These are phyloP conservation scores for Stephanocyclus meneghinianus DNA, from an alignment of 352 stramenopile species.

Conservation along the genomic window DNA sequence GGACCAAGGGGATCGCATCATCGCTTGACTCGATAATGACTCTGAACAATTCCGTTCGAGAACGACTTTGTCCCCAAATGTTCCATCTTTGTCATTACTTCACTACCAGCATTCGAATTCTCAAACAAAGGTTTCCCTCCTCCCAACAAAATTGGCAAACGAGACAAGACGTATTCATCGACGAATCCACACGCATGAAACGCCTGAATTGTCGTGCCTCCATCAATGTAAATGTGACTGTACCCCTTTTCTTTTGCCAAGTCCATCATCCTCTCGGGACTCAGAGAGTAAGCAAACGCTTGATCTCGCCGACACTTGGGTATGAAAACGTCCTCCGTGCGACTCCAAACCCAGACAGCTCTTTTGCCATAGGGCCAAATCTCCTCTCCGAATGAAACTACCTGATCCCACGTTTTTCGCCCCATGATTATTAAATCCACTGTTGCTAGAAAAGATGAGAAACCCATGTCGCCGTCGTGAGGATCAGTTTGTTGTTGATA, in stretches of 20 bases:
- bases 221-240: slow-evolving; percentile 54
- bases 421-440: slow-evolving; percentile 63
- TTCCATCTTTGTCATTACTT: slow-evolving; percentile 5
- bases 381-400: slow-evolving; percentile 52
- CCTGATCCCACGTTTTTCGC: slow-evolving; percentile 57
- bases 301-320: slow-evolving; percentile 19
- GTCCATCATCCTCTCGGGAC: slow-evolving; percentile 24
- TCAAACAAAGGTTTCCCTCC: slow-evolving; percentile 51
- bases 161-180: slow-evolving; percentile 39
- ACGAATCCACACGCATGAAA: slow-evolving; percentile 48
- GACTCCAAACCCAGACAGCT: slow-evolving; percentile 41
- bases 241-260: slow-evolving; percentile 32
- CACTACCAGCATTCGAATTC: neutral
- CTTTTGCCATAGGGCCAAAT: slow-evolving; percentile 46
- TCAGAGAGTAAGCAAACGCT: neutral
- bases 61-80: slow-evolving; percentile 39
- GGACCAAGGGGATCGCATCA: neutral
- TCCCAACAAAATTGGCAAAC: slow-evolving; percentile 49
- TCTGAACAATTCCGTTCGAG: slow-evolving; percentile 49
- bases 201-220: slow-evolving; percentile 41
- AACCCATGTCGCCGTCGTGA: slow-evolving; percentile 51
- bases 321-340: slow-evolving; percentile 23
- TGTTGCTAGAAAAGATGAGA: slow-evolving; percentile 45
- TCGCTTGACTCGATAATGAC: slow-evolving; percentile 30
- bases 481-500: slow-evolving; percentile 18